A percentile compares a stretch with the other conserved stretches of the same genome.
phyloP scores from a whole-genome alignment of 768 basidiomycete species.

The Tricholoma sp. region DNA sequence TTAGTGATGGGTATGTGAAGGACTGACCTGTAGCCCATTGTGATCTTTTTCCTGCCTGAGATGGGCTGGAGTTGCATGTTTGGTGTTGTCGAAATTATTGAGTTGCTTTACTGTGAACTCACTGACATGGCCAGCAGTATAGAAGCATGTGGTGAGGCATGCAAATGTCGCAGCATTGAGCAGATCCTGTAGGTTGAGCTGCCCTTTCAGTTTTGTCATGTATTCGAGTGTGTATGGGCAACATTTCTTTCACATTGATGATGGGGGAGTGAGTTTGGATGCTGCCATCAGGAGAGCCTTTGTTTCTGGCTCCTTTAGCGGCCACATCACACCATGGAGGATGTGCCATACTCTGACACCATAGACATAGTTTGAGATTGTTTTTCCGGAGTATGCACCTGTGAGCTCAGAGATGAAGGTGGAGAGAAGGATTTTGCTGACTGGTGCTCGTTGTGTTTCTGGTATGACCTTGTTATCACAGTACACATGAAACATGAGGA shows the following conservation, averaged over 20 bases:
- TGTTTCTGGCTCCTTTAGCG: background rate
- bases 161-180: background rate
- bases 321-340: no score
- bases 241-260: background rate
- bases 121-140: conserved; percentile 6
- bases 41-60: conserved; percentile 1
- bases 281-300: no score
- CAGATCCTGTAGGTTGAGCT: background rate
- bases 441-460: background rate
- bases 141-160: conserved; percentile 17
- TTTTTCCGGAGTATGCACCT: no score
- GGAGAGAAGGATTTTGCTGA: background rate
- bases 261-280: background rate
- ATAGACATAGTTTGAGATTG: no score
- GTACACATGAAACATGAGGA: background rate
- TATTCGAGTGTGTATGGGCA: background rate
- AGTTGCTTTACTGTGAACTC: conserved; percentile 7
- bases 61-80: no score
- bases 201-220: background rate
- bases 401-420: background rate
- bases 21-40: conserved; percentile 1
- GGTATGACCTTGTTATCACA: background rate
- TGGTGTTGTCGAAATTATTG: background rate
- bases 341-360: no score
- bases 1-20: conserved; percentile 4